phyloP scores from a whole-genome alignment of 2,329 filamentous ascomycete genomes.

The Penicillium expansum region DNA sequence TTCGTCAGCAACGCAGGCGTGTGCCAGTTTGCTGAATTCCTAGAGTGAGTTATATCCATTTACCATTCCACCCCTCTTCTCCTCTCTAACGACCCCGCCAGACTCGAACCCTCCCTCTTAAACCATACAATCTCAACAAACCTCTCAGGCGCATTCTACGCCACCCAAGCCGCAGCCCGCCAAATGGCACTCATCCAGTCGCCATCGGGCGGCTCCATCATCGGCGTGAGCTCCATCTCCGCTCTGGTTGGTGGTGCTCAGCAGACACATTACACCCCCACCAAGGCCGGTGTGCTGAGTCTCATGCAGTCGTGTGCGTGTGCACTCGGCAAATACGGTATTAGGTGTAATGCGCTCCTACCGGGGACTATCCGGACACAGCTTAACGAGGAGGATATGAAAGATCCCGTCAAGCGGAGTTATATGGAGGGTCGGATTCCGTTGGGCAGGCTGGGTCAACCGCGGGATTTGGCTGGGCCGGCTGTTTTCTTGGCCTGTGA shows the following conservation, averaged over 20 bases:
- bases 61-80: not conserved
- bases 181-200: conserved; percentile 75
- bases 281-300: conserved; percentile 76
- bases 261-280: conserved; percentile 85
- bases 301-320: conserved; percentile 82
- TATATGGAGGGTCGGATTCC: conserved; percentile 84
- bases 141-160: conserved; percentile 83
- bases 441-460: conserved; percentile 68
- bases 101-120: conserved; percentile 68
- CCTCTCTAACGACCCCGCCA: not conserved
- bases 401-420: conserved; percentile 65
- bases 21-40: conserved; percentile 83
- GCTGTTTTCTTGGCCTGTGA: conserved; percentile 82
- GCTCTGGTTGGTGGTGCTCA: conserved; percentile 62
- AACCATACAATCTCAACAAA: conserved; percentile 72
- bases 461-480: conserved; percentile 75
- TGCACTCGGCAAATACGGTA: conserved; percentile 70
- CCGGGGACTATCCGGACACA: conserved; percentile 82
- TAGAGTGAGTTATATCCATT: conserved; percentile 53
- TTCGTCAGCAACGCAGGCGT: conserved; percentile 88
- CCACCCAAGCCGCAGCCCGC: conserved; percentile 77
- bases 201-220: conserved; percentile 73
- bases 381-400: conserved; percentile 78
- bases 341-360: conserved; percentile 79
- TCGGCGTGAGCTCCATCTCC: conserved; percentile 43